Evolutionary conservation across 2,329 filamentous ascomycete species (phyloP), one percentile per base, ranked within the genome.

Genomic region (Emmonsiellopsis sp.): DNA sequence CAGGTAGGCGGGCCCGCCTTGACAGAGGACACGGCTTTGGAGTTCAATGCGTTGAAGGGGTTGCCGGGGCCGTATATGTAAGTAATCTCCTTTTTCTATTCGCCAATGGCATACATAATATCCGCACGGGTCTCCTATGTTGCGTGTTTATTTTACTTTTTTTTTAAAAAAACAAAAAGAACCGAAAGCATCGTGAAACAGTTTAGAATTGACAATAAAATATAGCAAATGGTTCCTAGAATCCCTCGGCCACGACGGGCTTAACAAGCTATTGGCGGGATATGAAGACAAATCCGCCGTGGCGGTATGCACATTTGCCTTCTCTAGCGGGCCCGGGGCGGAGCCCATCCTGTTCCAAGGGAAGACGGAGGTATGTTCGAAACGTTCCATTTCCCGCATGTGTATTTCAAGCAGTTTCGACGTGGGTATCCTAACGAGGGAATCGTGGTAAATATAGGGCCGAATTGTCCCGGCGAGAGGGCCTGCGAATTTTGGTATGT

Each of bases 31-130:
- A 98, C 93, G 13, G 90, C 90, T 61, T 78, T 98, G 48, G 94
- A 90, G 75, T 98, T 96, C 68, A 85, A 87, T 65, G 91, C 92
- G 17, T 80, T 96, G 56, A 83, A 87, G 55, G 91, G 90, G n/a
- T 78, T 98, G 33, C 93, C 93, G 2, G 93, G 93, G 1, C 89
- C 92, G 42, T 98, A 98, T 69, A 95, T 98, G 92, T 95, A 77
- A 61, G 82, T 73, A 13, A 31, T 14, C 14, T 11, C 6, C 17
- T 9, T 42, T 13, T 48, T 5, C 3, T 37, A 27, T 31, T 39
- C 33, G 10, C 17, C 32, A n/a, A 21, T 6, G 27, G 33, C 33
- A 32, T 9, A 13, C 27, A 46, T 11, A 10, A 36, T 33, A 21
- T 6, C 9, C 27, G 46, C 13, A 17, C 47, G 21, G 42, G 31